Conservation (phyloP, 208 protist species). For the Trypanosoma vivax region DNA sequence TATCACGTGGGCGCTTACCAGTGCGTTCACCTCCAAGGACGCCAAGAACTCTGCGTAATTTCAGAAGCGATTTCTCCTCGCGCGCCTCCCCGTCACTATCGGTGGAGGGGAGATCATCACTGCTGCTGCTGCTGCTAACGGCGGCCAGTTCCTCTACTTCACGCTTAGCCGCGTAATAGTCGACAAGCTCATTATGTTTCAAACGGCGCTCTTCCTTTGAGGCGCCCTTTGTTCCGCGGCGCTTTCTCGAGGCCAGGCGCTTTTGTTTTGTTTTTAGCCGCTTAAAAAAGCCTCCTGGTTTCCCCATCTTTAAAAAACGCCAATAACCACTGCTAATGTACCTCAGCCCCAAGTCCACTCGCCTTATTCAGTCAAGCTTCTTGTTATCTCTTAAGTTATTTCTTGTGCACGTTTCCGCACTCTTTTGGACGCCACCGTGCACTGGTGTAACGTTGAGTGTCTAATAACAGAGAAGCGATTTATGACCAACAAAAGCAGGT, state of each 20-base stretch:
- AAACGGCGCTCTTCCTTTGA: conserved; percentile 62
- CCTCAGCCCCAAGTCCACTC: no score
- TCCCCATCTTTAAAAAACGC: no score
- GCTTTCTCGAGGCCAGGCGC: conserved; percentile 24
- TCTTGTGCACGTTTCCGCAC: no score
- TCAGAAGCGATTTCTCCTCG: conserved; percentile 28
- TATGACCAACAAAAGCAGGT: no score
- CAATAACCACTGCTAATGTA: no score
- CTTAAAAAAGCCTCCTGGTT: conserved; percentile 81
- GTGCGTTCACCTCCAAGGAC: conserved; percentile 1
- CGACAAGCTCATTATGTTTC: conserved; percentile 66
- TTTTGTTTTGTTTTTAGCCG: conserved; percentile 72
- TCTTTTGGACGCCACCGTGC: no score
- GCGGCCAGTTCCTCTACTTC: conserved; percentile 64
- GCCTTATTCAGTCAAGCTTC: no score
- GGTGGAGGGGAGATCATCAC: conserved; percentile 40
- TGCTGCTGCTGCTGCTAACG: conserved; percentile 65
- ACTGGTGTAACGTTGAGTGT: no score
- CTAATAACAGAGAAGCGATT: no score
- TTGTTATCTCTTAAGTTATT: no score
- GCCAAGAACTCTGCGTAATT: conserved; percentile 36
- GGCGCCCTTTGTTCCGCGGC: conserved; percentile 75
- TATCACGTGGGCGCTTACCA: neutral
- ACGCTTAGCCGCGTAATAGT: conserved; percentile 69
- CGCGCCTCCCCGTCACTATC: conserved; percentile 42